phyloP scores from a whole-genome alignment of 164 flowering plant genomes.

The Umbellularia californica region DNA sequence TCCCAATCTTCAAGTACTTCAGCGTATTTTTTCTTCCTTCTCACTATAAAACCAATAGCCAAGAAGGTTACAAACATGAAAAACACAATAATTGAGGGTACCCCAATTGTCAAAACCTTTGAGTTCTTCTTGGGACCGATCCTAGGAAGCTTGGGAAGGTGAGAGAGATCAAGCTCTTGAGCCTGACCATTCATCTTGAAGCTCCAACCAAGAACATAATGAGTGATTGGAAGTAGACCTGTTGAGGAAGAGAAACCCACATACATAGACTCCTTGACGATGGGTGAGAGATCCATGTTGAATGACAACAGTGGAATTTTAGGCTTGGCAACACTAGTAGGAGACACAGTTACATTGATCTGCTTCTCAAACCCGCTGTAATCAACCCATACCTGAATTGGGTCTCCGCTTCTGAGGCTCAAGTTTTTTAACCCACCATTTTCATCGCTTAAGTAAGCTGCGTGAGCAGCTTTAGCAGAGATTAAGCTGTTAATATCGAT shows the following conservation, averaged over 20 bases:
- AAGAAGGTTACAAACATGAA: background rate
- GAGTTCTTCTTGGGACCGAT: slow-evolving; percentile 25
- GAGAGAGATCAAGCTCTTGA: slow-evolving; percentile 26
- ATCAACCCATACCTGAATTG: slow-evolving; percentile 27
- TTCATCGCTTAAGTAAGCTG: slow-evolving; percentile 4
- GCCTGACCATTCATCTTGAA: slow-evolving; percentile 45
- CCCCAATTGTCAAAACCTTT: slow-evolving; percentile 14
- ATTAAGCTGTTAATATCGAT: slow-evolving; percentile 7
- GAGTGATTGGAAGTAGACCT: slow-evolving; percentile 54
- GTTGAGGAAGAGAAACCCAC: slow-evolving; percentile 72
- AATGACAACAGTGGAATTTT: slow-evolving; percentile 42
- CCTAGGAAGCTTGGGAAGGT: slow-evolving; percentile 28
- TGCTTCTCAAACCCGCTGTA: slow-evolving; percentile 11
- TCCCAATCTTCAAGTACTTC: slow-evolving; percentile 23
- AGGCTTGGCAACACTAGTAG: background rate
- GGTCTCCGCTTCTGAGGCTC: slow-evolving; percentile 6
- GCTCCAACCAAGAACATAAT: slow-evolving; percentile 59
- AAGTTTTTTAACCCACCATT: background rate
- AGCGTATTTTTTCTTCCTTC: slow-evolving; percentile 7
- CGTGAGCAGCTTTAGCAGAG: background rate
- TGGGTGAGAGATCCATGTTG: slow-evolving; percentile 39
- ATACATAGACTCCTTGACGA: slow-evolving; percentile 42
- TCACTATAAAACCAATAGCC: background rate
- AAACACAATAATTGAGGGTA: background rate
- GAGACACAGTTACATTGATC: slow-evolving; percentile 26